Conservation (phyloP, 2,329 filamentous ascomycete genomes). For the Ophiostoma triangulosporum region DNA sequence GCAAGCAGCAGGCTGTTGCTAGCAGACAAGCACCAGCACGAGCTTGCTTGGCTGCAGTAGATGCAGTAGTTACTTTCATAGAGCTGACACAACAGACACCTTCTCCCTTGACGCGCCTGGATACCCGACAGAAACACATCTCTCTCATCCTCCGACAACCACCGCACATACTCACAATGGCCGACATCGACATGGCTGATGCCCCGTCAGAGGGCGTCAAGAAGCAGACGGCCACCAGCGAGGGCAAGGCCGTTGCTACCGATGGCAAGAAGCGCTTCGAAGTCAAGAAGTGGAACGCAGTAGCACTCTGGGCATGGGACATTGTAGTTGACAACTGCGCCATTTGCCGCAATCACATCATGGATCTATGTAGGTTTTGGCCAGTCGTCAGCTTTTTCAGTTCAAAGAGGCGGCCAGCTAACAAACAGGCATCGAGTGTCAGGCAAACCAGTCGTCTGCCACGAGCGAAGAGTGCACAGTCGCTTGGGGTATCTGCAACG, state of each 20-base stretch:
- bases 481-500: slow-evolving; percentile 98
- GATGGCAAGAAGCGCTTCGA: slow-evolving; percentile 66
- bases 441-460: slow-evolving; percentile 94
- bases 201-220: slow-evolving; percentile 43
- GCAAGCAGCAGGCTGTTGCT: too few species aligned
- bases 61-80: too few species aligned
- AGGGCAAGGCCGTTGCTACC: slow-evolving; percentile 23
- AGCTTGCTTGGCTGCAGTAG: too few species aligned
- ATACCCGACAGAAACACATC: neutral
- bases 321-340: slow-evolving; percentile 99
- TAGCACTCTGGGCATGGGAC: slow-evolving; percentile 97
- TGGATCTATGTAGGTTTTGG: slow-evolving; percentile 82
- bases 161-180: slow-evolving; percentile 43
- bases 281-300: slow-evolving; percentile 99
- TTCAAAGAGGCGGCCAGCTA: neutral
- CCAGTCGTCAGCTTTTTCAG: too few species aligned
- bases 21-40: too few species aligned
- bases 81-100: neutral
- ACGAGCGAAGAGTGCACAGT: slow-evolving; percentile 98
- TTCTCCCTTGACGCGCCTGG: neutral
- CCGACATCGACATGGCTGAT: slow-evolving; percentile 94
- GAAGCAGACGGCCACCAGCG: slow-evolving; percentile 34
- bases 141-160: neutral
- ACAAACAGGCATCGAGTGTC: slow-evolving; percentile 75
- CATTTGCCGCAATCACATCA: slow-evolving; percentile 98